phyloP scores from a whole-genome alignment of 2,329 filamentous ascomycete species.

The Clonostachys rhizophaga region DNA sequence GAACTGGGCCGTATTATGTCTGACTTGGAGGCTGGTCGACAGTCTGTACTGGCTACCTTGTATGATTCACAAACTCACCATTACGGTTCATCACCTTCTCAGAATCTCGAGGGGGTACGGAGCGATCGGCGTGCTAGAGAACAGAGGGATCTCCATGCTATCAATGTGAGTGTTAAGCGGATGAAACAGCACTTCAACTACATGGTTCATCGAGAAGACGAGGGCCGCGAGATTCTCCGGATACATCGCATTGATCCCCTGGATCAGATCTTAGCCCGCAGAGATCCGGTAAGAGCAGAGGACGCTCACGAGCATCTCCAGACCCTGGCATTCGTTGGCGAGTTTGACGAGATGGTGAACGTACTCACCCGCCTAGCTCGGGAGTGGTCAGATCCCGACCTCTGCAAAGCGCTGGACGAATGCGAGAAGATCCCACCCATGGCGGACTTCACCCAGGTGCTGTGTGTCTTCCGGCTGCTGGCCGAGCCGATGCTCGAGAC shows the following conservation, averaged over 20 bases:
- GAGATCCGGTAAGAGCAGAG: conserved; percentile 28
- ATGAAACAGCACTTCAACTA: too few relatives aligned
- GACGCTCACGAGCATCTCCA: conserved; percentile 55
- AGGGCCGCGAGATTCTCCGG: too few relatives aligned
- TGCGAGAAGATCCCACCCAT: conserved; percentile 12
- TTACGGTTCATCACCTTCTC: too few relatives aligned
- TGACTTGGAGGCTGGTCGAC: conserved; percentile 3
- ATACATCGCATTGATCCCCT: too few relatives aligned
- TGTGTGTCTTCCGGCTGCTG: conserved; percentile 44
- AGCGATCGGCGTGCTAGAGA: too few relatives aligned
- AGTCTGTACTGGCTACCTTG: background rate
- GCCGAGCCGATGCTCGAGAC: conserved; percentile 33
- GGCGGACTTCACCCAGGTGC: conserved; percentile 25
- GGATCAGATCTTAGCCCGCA: conserved; percentile 20
- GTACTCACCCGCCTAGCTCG: conserved; percentile 55
- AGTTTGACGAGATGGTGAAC: conserved; percentile 51
- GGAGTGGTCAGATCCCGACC: conserved; percentile 34
- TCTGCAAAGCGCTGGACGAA: conserved; percentile 23
- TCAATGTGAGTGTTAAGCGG: too few relatives aligned
- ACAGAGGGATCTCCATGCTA: too few relatives aligned
- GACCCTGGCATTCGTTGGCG: conserved; percentile 55
- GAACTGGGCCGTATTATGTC: conserved; percentile 5
- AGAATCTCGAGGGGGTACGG: too few relatives aligned
- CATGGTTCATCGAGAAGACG: too few relatives aligned
- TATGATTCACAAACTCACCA: too few relatives aligned